These are phyloP conservation scores for Solanum bulbocastanum DNA, from an alignment of 257 asterid genomes.

Conservation along the genomic window DNA sequence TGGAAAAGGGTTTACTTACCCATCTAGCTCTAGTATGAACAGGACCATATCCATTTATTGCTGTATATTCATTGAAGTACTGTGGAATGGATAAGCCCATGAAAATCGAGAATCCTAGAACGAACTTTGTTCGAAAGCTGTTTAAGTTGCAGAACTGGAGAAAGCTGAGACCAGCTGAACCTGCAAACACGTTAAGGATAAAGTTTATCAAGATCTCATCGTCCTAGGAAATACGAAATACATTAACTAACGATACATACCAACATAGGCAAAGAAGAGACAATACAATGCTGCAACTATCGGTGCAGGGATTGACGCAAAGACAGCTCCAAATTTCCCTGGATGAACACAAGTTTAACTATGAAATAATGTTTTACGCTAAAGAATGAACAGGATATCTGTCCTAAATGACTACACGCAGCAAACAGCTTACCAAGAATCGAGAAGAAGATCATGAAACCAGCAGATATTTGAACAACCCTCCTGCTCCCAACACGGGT, in stretches of 20 bases:
- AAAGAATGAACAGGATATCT: background rate
- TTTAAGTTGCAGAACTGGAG: slow-evolving; percentile 89
- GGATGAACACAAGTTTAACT: background rate
- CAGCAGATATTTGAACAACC: slow-evolving; percentile 88
- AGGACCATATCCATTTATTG: slow-evolving; percentile 47
- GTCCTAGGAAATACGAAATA: background rate
- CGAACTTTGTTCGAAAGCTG: slow-evolving; percentile 76
- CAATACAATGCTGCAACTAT: slow-evolving; percentile 87
- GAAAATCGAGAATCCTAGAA: slow-evolving; percentile 77
- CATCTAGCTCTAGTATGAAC: slow-evolving; percentile 83
- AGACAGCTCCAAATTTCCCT: slow-evolving; percentile 97
- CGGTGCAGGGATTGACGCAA: slow-evolving; percentile 92
- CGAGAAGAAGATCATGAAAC: slow-evolving; percentile 95
- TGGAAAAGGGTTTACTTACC: slow-evolving; percentile 33
- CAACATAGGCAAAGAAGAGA: slow-evolving; percentile 87
- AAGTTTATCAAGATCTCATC: background rate
- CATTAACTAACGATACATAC: slow-evolving; percentile 23
- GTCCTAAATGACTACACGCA: background rate
- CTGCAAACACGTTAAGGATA: slow-evolving; percentile 19
- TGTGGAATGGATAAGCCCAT: slow-evolving; percentile 93
- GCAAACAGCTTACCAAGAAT: slow-evolving; percentile 46
- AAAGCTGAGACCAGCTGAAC: slow-evolving; percentile 75
- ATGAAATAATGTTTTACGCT: background rate
- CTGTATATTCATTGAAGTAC: slow-evolving; percentile 68
- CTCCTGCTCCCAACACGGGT: slow-evolving; percentile 94